Base-by-base conservation (phyloP, 768 basidiomycete genomes). In the Mycena pura region DNA sequence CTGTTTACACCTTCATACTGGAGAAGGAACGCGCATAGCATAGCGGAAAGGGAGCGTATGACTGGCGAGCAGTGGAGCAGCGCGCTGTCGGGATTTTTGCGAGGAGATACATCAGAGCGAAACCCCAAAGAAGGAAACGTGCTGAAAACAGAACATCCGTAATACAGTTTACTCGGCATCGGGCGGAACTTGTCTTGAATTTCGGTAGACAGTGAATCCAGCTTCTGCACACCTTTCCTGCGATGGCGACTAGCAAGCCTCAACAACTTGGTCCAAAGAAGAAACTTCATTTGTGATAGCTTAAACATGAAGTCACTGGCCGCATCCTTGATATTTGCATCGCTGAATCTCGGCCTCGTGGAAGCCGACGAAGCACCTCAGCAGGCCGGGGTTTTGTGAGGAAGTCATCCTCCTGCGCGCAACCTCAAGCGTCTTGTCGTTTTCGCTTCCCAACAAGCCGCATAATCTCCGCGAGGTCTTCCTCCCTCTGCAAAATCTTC, bases 381-480 rank as follows among this genome's bases (percentile, higher is more conserved):
- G 76, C 97, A 99, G 99, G 45, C 86, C 93, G 55, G 88, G 43
- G 96, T 97, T 89, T 99, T 97, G 88, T 97, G 97, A 97, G 76
- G 79, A 95, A 96, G 74, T 96, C 95, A 63, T 97, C 96, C 82
- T 98, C 91, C 99, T 93, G 43, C 92, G 86, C 17, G 96, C 96
- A 31, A 98, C 95, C 72, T 99, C 97, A 31, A 99, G 85, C 8
- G 96, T 96, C 85, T 99, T 99, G 78, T 99, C 97, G 70, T 84
- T 88, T 76, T 99, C 97, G 57, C 96, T 99, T 99, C 48, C 97
- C 97, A 67, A 99, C 97, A n/a, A 99, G 85, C 73, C 99, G 97
- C 25, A 99, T 97, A 65, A 99, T 99, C 77, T 99, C 97, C 1
- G 97, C 95, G 39, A 99, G 85, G 72, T 99, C 97, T 70, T 96